phyloP scores from a whole-genome alignment of 2,329 filamentous ascomycete genomes.

The Aspergillus quadrilineatus region DNA sequence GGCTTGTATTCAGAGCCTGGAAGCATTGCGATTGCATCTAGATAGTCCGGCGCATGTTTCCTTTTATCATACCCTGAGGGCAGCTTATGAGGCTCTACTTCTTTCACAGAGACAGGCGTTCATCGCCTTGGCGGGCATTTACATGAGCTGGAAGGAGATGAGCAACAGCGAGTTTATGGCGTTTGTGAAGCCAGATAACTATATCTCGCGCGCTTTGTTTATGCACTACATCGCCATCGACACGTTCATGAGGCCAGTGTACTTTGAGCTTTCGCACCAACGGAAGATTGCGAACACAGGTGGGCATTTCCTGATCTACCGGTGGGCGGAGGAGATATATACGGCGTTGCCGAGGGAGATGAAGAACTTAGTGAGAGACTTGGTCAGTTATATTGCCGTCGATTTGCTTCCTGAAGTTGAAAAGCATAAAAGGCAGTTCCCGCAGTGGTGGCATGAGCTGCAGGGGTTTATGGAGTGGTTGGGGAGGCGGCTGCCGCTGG shows the following conservation, averaged over 20 bases:
- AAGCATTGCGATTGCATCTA: slow-evolving; percentile 25
- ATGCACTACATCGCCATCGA: slow-evolving; percentile 51
- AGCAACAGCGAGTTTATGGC: slow-evolving; percentile 42
- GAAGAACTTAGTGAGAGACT: slow-evolving; percentile 36
- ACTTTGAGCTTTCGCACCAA: neutral
- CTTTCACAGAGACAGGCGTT: slow-evolving; percentile 2
- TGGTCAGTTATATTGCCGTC: slow-evolving; percentile 1
- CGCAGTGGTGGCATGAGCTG: neutral
- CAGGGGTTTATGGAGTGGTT: neutral
- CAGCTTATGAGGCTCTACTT: neutral
- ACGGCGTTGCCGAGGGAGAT: slow-evolving; percentile 33
- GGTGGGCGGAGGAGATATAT: slow-evolving; percentile 43
- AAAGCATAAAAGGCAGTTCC: neutral
- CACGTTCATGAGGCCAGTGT: slow-evolving; percentile 39
- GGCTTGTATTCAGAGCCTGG: slow-evolving; percentile 20
- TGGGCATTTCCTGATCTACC: slow-evolving; percentile 26
- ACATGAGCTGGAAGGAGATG: slow-evolving; percentile 24
- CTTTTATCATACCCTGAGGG: slow-evolving; percentile 22
- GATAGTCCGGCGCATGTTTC: slow-evolving; percentile 32
- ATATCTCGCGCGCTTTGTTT: slow-evolving; percentile 45
- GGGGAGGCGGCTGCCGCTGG: neutral
- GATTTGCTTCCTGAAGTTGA: neutral
- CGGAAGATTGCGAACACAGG: neutral
- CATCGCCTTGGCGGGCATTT: neutral
- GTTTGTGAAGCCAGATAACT: slow-evolving; percentile 46